Evolutionary conservation across 306 rosid species (phyloP).

Genomic region (Malus sylvestris): DNA sequence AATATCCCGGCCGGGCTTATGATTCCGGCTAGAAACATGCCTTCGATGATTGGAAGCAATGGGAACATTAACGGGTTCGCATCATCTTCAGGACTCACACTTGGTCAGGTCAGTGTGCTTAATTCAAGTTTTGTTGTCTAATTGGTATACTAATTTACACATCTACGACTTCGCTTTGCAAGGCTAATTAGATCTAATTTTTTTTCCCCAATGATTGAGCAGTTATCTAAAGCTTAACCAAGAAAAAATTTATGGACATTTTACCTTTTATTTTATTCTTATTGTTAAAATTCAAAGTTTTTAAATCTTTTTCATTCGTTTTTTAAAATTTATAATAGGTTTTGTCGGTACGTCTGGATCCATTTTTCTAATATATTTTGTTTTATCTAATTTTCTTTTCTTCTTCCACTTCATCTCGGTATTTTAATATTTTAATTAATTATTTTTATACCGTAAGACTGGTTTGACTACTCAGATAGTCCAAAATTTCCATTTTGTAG

Average conservation of each 20-base stretch:
- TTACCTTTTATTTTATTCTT: too few relatives aligned
- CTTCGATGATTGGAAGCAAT: conserved; percentile 40
- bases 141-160: background rate
- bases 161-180: background rate
- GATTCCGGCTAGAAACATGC: conserved; percentile 55
- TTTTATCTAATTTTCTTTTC: background rate
- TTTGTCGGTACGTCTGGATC: background rate
- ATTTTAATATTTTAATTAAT: background rate
- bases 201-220: background rate
- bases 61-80: conserved; percentile 46
- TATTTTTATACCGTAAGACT: background rate
- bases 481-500: conserved; percentile 22
- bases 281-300: too few relatives aligned
- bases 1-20: conserved; percentile 60
- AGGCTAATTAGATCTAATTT: background rate
- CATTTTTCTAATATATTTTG: background rate
- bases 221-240: background rate
- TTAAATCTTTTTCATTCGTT: too few relatives aligned
- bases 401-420: background rate
- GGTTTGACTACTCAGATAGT: conserved; percentile 15
- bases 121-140: background rate
- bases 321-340: background rate
- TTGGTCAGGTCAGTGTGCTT: conserved; percentile 48
- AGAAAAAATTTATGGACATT: background rate
- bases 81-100: conserved; percentile 56